Evolutionary conservation across 2,329 filamentous ascomycete species (phyloP).

Genomic region (Teratosphaeria viscida): DNA sequence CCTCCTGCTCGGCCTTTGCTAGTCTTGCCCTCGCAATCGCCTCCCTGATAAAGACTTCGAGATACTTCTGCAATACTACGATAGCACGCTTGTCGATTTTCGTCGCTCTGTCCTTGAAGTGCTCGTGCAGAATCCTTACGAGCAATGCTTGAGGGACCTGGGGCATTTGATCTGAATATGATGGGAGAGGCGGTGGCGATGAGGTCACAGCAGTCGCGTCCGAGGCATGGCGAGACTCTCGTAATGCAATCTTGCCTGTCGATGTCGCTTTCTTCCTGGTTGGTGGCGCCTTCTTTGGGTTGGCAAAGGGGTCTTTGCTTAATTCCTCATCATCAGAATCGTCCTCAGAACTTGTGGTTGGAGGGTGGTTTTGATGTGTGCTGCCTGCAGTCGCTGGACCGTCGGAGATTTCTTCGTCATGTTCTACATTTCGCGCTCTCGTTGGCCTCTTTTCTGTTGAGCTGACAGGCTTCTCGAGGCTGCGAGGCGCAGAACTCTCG

Average conservation of each 20-base stretch:
- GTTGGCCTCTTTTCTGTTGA: background rate
- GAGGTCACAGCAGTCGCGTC: background rate
- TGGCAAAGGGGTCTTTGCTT: conserved; percentile 14
- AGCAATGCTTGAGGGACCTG: conserved; percentile 64
- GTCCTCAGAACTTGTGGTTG: conserved; percentile 3
- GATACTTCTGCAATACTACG: conserved; percentile 66
- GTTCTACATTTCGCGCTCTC: background rate
- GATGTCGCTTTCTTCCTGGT: background rate
- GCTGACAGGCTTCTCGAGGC: background rate
- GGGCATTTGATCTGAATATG: conserved; percentile 16
- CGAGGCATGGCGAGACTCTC: background rate
- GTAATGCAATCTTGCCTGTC: conserved; percentile 5
- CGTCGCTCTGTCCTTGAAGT: conserved; percentile 61
- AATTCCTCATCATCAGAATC: conserved; percentile 6
- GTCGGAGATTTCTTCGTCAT: conserved; percentile 12
- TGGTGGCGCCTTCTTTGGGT: background rate
- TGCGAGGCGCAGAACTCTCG: conserved; percentile 7
- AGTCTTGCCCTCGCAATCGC: conserved; percentile 69
- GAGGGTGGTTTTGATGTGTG: background rate
- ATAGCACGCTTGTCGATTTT: conserved; percentile 70
- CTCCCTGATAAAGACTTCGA: conserved; percentile 85
- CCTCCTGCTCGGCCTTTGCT: conserved; percentile 45
- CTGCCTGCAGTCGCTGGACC: conserved; percentile 3
- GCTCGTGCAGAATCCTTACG: conserved; percentile 65
- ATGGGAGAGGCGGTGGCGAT: conserved; percentile 8